These are phyloP conservation scores for Phaffomyces opuntiae DNA, from an alignment of 805 yeast genomes.

Conservation along the genomic window DNA sequence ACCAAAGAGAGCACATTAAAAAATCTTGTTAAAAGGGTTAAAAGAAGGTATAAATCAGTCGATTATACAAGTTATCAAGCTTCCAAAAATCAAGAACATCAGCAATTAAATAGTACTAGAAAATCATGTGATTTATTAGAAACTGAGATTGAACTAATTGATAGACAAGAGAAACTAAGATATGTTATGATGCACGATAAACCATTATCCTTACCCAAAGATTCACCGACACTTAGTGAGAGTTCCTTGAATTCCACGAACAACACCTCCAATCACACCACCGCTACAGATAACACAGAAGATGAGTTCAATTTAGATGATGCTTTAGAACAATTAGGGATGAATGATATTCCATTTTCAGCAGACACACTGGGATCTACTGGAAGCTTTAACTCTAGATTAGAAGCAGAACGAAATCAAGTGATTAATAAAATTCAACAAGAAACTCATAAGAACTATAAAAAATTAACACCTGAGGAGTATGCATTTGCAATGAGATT, in stretches of 20 bases:
- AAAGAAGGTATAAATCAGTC: conserved; percentile 14
- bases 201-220: too few relatives aligned
- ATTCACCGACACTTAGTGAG: too few relatives aligned
- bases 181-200: too few relatives aligned
- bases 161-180: not conserved
- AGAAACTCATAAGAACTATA: not conserved
- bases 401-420: conserved; percentile 1
- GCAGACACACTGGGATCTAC: conserved; percentile 16
- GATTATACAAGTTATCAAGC: not conserved
- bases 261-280: not conserved
- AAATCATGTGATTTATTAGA: not conserved
- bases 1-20: conserved; percentile 17
- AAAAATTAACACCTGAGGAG: conserved; percentile 12
- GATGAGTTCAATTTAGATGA: not conserved
- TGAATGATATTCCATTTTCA: conserved; percentile 14
- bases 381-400: not conserved
- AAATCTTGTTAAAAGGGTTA: conserved; percentile 15
- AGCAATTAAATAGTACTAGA: not conserved
- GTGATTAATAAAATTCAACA: too few relatives aligned
- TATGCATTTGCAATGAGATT: conserved; percentile 16
- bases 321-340: not conserved
- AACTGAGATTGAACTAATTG: conserved; percentile 1
- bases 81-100: conserved; percentile 2
- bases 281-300: not conserved
- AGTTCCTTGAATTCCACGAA: too few relatives aligned